These are phyloP conservation scores for Boletus subcaerulescens DNA, from an alignment of 768 basidiomycete genomes.

Conservation along the genomic window DNA sequence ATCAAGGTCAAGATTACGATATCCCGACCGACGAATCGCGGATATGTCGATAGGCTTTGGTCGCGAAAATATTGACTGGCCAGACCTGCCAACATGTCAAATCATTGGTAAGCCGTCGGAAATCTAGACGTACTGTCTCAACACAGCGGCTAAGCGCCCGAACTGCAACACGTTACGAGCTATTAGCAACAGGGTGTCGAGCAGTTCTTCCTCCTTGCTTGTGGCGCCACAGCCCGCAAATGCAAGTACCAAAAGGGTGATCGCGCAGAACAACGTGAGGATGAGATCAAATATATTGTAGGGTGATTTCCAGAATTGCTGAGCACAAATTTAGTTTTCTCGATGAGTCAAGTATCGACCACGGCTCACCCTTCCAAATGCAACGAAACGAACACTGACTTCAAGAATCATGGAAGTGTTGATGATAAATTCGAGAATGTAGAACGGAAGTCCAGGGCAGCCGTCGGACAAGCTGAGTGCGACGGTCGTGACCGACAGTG, in stretches of 20 bases:
- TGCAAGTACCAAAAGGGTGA: constrained; percentile 85
- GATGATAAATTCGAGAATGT: constrained; percentile 84
- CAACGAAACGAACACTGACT: constrained; percentile 87
- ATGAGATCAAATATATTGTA: constrained; percentile 89
- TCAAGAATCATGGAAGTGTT: constrained; percentile 92
- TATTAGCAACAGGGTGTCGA: constrained; percentile 90
- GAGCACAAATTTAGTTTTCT: constrained; percentile 6
- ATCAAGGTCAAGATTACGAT: constrained; percentile 64
- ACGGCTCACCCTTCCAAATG: constrained; percentile 82
- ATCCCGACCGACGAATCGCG: constrained; percentile 62
- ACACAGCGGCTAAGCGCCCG: constrained; percentile 84
- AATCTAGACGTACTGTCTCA: constrained; percentile 74
- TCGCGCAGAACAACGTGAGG: constrained; percentile 82
- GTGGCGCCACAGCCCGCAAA: constrained; percentile 81
- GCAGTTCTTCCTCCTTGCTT: constrained; percentile 89
- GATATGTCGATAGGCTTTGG: constrained; percentile 86
- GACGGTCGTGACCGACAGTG: constrained; percentile 81
- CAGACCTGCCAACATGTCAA: constrained; percentile 52
- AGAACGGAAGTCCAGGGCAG: constrained; percentile 87
- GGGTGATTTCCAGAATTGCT: constrained; percentile 98
- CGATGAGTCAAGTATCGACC: background rate
- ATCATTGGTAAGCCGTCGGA: background rate
- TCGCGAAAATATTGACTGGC: constrained; percentile 83
- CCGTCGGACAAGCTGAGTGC: constrained; percentile 78
- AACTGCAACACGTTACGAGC: constrained; percentile 93